Base-by-base conservation (phyloP, 139 green algal species). In the Gonium pectorale region DNA sequence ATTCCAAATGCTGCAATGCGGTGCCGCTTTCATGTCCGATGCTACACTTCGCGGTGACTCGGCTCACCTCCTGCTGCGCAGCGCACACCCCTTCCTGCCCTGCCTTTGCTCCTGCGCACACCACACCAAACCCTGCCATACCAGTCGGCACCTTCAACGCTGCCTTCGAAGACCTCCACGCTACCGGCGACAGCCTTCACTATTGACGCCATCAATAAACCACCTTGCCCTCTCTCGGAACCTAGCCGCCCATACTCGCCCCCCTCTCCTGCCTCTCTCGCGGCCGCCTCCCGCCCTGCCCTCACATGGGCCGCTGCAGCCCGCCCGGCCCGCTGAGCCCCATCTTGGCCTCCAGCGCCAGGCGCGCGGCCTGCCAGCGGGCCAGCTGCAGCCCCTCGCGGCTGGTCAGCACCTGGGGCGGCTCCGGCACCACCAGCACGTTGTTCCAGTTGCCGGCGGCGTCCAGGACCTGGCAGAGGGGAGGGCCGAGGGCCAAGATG, bases 371-470 rank as follows among this genome's bases (percentile, higher is more conserved):
- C 62, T 92, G 86, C 86, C 87, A 87, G 22, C 87, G 77, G 0
- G 90, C 90, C 68, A 90, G 70, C n/a, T 83, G 70, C 43, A 89
- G 75, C 22, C 87, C 60, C 77, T 93, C 90, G 2, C 77, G 77
- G 31, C 62, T 74, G 60, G 77, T 83, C 41, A 83, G 77, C 44
- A 83, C 77, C 43, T 72, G 43, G 31, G 88, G 90, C 31, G 75
- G 86, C n/a, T 86, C 69, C 52, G 82, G 75, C 63, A 91, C 83
- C 46, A 87, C 75, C 40, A 94, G 60, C 40, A 96, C 88, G 38
- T 97, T 97, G 89, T 97, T 97, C 81, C 83, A 91, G 86, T 97
- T 97, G 63, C 93, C 94, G 15, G 69, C 66, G 26, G 27, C 29
- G 84, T 94, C 92, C 22, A 87, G 67, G 31, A 90, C 82, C 27